These are phyloP conservation scores for Cladosporium sp. DNA, from an alignment of 2,329 filamentous ascomycete species.

Conservation along the genomic window DNA sequence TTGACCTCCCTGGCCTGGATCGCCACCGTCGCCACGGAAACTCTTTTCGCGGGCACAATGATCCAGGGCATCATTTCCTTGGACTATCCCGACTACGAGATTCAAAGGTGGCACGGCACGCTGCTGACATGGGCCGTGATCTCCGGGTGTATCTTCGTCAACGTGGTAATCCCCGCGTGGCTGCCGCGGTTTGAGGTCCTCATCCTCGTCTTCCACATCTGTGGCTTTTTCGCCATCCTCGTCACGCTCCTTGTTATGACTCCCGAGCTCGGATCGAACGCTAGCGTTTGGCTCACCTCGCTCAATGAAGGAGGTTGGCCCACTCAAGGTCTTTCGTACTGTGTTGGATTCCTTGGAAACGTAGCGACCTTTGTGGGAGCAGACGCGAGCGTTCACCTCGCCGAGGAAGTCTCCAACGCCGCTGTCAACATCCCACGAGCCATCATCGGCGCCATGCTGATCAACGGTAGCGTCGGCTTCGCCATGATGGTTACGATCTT, in stretches of 20 bases:
- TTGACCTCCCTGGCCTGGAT: constrained; percentile 42
- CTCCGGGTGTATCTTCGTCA: constrained; percentile 39
- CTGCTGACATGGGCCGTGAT: constrained; percentile 39
- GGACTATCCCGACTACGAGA: constrained; percentile 34
- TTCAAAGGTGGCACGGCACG: constrained; percentile 37
- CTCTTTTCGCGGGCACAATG: constrained; percentile 39
- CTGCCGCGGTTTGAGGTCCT: constrained; percentile 40
- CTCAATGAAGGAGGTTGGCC: constrained; percentile 32
- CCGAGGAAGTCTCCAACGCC: constrained; percentile 49
- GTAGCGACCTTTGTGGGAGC: constrained; percentile 35
- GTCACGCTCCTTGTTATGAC: constrained; percentile 39
- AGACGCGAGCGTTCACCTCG: constrained; percentile 44
- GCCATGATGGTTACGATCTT: constrained; percentile 42
- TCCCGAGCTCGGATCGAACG: constrained; percentile 20
- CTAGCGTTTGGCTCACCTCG: constrained; percentile 29
- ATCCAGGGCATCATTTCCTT: constrained; percentile 39
- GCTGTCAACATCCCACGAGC: constrained; percentile 45
- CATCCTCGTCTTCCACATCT: constrained; percentile 43
- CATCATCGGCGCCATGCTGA: constrained; percentile 44
- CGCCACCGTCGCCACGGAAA: constrained; percentile 40
- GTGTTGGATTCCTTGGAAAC: constrained; percentile 33
- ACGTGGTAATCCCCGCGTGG: constrained; percentile 45
- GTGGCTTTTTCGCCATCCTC: constrained; percentile 52
- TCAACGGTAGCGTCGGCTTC: constrained; percentile 48
- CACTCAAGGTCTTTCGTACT: constrained; percentile 31